phyloP scores from a whole-genome alignment of 2,329 filamentous ascomycete species.

The Epichloe elymi region DNA sequence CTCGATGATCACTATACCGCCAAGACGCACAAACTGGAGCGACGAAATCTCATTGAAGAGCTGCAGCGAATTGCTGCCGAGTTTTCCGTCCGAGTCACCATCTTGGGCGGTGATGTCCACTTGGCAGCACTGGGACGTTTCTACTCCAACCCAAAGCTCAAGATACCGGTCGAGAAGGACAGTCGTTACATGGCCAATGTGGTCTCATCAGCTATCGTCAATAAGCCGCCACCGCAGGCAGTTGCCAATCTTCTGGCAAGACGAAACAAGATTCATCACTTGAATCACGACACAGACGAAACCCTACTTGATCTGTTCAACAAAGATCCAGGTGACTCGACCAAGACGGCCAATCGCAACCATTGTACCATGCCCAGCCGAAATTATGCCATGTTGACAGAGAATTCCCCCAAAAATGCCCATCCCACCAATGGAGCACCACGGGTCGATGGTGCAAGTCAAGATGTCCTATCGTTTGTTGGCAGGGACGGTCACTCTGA shows the following conservation, averaged over 20 bases:
- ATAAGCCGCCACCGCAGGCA: conserved; percentile 76
- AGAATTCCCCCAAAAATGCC: conserved; percentile 57
- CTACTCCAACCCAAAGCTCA: conserved; percentile 75
- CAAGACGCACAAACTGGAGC: conserved; percentile 80
- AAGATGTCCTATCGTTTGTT: conserved; percentile 15
- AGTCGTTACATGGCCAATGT: conserved; percentile 93
- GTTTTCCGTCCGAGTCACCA: conserved; percentile 80
- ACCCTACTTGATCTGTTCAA: conserved; percentile 88
- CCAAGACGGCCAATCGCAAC: conserved; percentile 63
- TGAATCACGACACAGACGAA: conserved; percentile 68
- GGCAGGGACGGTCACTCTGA: conserved; percentile 55
- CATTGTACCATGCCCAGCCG: conserved; percentile 82
- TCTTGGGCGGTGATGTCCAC: conserved; percentile 89
- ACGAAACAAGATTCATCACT: conserved; percentile 69
- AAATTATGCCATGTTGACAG: conserved; percentile 84
- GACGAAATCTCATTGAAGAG: conserved; percentile 62
- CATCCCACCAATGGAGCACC: conserved; percentile 14
- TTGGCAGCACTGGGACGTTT: conserved; percentile 86
- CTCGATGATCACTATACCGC: conserved; percentile 95
- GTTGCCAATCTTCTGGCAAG: conserved; percentile 85
- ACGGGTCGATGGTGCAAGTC: conserved; percentile 9
- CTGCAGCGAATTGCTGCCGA: conserved; percentile 74
- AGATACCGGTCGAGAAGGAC: conserved; percentile 67
- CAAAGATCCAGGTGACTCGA: conserved; percentile 66
- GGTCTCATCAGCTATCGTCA: conserved; percentile 88